Base-by-base conservation (phyloP, 1,284 basidiomycete genomes). In the Ceratobasidium sp. region DNA sequence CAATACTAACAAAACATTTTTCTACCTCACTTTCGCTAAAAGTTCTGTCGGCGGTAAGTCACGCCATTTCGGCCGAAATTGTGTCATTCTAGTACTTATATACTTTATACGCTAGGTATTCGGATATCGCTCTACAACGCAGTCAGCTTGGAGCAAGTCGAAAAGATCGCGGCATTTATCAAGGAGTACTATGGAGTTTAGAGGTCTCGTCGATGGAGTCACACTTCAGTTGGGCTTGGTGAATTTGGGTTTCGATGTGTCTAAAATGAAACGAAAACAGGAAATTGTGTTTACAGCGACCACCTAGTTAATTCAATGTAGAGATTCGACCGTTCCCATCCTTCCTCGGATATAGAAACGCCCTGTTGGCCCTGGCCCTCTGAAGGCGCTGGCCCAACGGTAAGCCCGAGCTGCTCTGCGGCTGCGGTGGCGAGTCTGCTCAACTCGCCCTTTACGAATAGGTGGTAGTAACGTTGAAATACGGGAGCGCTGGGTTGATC, bases 81-180 rank as follows among this genome's bases (percentile, higher is more conserved):
- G 64, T 77, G 60, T 78, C 77, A 22, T n/a, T n/a, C n/a, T n/a
- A n/a, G n/a, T 77, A 82, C 51, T 80, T 77, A 76, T 81, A 44
- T 50, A 65, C 41, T 71, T 57, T 31, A 41, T 31, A 1, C 77
- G 41, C 77, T 22, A 90, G 93, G 97, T 17, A 92, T 98, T 74
- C 92, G 98, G 19, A 90, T 93, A 3, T 98, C 96, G 22, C 84
- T 99, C 6, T 99, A 99, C 85, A 99, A 99, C 78, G 97, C 97
- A 9, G 87, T 99, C 76, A 93, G 93, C 1, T 90, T 96, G 77
- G 91, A 94, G 75, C 89, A 95, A 77, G 86, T 87, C 0, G 90
- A 92, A 77, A 85, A 54, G 29, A 66, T 78, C 59, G 75, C 75
- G 11, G 62, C 63, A 27, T 77, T 78, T 50, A 48, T 78, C 56